phyloP scores from a whole-genome alignment of 1,139 yeast genomes.

The Zygosaccharomyces sapae region DNA sequence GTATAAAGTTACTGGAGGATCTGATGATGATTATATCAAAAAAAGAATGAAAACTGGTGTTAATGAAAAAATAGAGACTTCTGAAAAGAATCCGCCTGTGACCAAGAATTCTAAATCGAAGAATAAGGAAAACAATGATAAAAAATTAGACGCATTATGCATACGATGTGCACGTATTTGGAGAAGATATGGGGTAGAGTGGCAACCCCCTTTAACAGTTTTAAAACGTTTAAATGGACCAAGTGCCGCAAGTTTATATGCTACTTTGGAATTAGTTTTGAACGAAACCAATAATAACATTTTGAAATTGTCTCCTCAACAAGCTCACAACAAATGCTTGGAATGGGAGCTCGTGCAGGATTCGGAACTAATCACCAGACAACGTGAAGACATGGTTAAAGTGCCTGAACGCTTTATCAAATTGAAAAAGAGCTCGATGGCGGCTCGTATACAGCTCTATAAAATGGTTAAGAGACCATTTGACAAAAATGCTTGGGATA shows the following conservation, averaged over 20 bases:
- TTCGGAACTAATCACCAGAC: constrained; percentile 53
- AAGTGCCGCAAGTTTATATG: constrained; percentile 20
- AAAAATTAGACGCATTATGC: constrained; percentile 57
- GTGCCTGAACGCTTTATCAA: constrained; percentile 27
- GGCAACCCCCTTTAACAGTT: constrained; percentile 79
- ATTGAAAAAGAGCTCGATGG: constrained; percentile 22
- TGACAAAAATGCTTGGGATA: constrained; percentile 14
- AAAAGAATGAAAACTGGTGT: constrained; percentile 23
- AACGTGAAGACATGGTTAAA: constrained; percentile 37
- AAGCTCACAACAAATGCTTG: constrained; percentile 44
- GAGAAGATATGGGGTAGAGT: constrained; percentile 85
- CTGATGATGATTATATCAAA: constrained; percentile 52
- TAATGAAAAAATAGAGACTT: constrained; percentile 38
- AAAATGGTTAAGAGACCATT: constrained; percentile 22
- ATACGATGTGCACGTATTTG: constrained; percentile 83
- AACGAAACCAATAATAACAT: constrained; percentile 21
- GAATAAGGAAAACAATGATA: constrained; percentile 22
- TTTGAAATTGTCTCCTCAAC: constrained; percentile 18
- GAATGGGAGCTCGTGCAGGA: constrained; percentile 75
- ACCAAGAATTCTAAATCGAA: constrained; percentile 39
- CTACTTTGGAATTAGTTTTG: constrained; percentile 20
- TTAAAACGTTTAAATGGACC: constrained; percentile 42
- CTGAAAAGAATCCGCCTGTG: constrained; percentile 41
- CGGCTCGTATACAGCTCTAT: constrained; percentile 24
- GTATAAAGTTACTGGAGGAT: constrained; percentile 50